Base-by-base conservation (phyloP, 2,329 filamentous ascomycete species). In the Cordyceps tenuipes region DNA sequence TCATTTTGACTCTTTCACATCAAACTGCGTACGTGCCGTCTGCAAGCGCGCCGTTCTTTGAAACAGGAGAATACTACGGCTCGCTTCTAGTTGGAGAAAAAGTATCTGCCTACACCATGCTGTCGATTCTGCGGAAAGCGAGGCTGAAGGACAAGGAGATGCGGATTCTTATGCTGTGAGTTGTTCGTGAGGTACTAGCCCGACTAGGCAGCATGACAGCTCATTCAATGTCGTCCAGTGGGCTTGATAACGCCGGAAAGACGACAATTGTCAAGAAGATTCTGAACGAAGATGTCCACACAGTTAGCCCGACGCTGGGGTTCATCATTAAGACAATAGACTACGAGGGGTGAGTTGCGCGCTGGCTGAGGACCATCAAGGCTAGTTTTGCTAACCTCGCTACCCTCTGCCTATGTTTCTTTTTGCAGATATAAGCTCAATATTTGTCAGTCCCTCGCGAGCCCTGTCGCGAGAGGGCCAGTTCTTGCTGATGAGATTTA, bases 301-400 rank as follows among this genome's bases (percentile, higher is more conserved):
- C 87, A n/a, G 92, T 99, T 68, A 97, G 92, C 75, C 94, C 95
- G 41, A 99, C 94, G 5, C 77, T 99, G 58, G 94, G 94, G 0
- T 99, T 99, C 75, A 97, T 97, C 71, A 99, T 99, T 80, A 99
- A 96, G 78, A 97, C 95, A 0, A 96, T 99, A 69, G 92, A 97
- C 66, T 96, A 95, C 70, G 86, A 93, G 65, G 94, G 93, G 92
- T 96, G 79, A 75, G 81, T 69, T n/a, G 39, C 34, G 9, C 50
- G 59, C 66, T 65, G 58, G 21, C 52, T 44, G 44, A 21, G 5
- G 9, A 44, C 49, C 46, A 36, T 13, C 17, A 57, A 41, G 43
- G 44, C 17, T 43, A 6, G n/a, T 9, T 46, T 52, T 29, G 13
- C 51, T 56, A 49, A 53, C 29, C 23, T 23, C 23, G 23, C 23